Evolutionary conservation across 306 rosid genomes (phyloP), one percentile per base, ranked within the genome.

Genomic region (Malus domestica): DNA sequence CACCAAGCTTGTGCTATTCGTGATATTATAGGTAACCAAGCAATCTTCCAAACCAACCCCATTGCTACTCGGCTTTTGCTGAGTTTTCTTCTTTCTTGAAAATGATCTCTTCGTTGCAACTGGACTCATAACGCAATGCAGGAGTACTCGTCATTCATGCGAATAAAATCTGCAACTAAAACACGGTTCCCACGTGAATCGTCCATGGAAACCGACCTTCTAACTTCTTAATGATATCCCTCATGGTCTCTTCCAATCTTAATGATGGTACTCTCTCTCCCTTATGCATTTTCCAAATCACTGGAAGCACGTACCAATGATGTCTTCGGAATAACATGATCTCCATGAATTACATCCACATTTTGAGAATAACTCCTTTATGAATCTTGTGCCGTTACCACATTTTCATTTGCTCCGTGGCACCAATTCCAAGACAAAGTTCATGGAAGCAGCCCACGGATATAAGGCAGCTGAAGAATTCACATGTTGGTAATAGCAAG

Each of bases 191-290:
- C 87, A 71, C 85, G 38, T 1, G 85, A 80, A 87, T 88, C 88
- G 73, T 95, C 99, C 97, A 92, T 89, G 6, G 97, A 95, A 64
- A 87, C 72, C 42, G 97, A 89, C 82, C 97, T 88, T 85, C 88
- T 83, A 16, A 89, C 69, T 10, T 80, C 78, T 66, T 86, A 86
- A 68, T 87, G 85, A 72, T 78, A 80, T 1, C 52, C 86, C 65
- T 83, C 92, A 60, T 90, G 68, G 42, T 83, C 91, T 64, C 88
- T 89, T 80, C 87, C 82, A 29, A 91, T 82, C 87, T 91, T 94
- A 73, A 88, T 90, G 18, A 85, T 49, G 11, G 83, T 76, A 25
- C 68, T 30, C 3, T 88, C 86, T 75, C 96, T 90, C 58, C 88
- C 93, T 25, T 87, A 85, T 75, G 79, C 69, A 76, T 84, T 86